Conservation (phyloP, 345 rosid species). For the Rhodomyrtus tomentosa region DNA sequence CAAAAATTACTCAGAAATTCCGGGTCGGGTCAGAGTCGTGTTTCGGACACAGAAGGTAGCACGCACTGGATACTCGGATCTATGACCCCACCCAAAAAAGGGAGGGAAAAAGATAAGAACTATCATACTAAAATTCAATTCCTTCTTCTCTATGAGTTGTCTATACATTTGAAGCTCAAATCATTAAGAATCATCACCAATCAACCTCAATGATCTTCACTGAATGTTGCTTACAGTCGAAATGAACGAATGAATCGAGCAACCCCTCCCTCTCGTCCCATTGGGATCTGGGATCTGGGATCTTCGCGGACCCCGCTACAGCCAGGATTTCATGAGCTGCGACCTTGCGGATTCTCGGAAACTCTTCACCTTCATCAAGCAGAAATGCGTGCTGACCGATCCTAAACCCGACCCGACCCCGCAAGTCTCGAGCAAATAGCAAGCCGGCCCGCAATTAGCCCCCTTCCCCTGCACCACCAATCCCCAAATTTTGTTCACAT, state of each 20-base stretch:
- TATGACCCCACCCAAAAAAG: background rate
- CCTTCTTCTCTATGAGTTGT: background rate
- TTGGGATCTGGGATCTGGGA: background rate
- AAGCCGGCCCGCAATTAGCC: slow-evolving; percentile 41
- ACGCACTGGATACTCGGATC: background rate
- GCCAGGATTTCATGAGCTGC: slow-evolving; percentile 63
- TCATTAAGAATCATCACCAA: background rate
- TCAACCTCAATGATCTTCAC: background rate
- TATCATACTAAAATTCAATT: background rate
- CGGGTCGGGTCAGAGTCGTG: too few relatives aligned
- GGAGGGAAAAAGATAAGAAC: background rate
- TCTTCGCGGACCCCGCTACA: slow-evolving; percentile 6
- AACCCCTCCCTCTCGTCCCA: background rate
- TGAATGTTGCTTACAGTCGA: background rate
- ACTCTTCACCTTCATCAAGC: slow-evolving; percentile 47
- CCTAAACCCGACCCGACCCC: slow-evolving; percentile 35
- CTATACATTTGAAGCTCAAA: background rate
- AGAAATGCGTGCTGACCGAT: slow-evolving; percentile 50
- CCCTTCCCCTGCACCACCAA: slow-evolving; percentile 70
- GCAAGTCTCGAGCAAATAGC: slow-evolving; percentile 56
- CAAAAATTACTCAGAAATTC: too few relatives aligned
- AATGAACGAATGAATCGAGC: background rate
- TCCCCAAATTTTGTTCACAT: slow-evolving; percentile 46
- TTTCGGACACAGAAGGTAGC: too few relatives aligned
- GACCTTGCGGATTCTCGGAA: slow-evolving; percentile 38